phyloP scores from a whole-genome alignment of 495 filamentous ascomycete genomes.

The Aspergillus affinis region DNA sequence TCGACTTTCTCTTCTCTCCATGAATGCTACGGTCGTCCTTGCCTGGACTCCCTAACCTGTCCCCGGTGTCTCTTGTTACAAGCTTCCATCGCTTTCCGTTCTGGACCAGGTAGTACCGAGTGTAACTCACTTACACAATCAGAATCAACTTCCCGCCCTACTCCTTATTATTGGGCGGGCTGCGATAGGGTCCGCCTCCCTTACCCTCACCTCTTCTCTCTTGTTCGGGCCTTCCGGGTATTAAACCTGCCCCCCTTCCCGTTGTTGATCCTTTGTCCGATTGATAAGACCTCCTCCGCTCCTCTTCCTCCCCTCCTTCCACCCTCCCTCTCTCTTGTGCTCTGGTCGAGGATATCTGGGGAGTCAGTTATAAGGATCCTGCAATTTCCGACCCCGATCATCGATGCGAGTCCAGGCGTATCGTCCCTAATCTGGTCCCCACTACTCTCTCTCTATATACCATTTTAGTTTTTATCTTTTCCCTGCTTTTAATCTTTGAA shows the following conservation, averaged over 20 bases:
- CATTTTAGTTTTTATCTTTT: neutral
- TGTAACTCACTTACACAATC: neutral
- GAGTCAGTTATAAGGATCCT: too few species aligned
- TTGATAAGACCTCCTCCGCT: neutral
- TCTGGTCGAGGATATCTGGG: neutral
- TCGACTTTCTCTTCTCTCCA: neutral
- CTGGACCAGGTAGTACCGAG: neutral
- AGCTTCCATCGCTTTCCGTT: neutral
- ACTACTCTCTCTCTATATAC: neutral
- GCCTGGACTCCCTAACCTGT: too few species aligned
- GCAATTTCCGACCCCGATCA: too few species aligned
- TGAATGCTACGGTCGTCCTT: too few species aligned
- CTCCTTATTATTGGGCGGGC: constrained; percentile 2
- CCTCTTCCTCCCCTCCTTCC: neutral
- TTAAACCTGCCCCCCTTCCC: constrained; percentile 6
- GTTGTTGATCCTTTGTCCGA: neutral
- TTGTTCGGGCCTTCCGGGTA: neutral
- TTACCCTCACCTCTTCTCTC: neutral
- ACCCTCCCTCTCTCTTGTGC: neutral
- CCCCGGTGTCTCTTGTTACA: neutral
- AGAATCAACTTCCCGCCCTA: constrained; percentile 2
- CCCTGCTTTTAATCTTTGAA: neutral
- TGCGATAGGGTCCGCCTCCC: neutral
- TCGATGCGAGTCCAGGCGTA: too few species aligned
- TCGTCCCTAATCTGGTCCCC: too few species aligned